Evolutionary conservation across 2,329 filamentous ascomycete species (phyloP).

Genomic region (Cladosporium sp.): DNA sequence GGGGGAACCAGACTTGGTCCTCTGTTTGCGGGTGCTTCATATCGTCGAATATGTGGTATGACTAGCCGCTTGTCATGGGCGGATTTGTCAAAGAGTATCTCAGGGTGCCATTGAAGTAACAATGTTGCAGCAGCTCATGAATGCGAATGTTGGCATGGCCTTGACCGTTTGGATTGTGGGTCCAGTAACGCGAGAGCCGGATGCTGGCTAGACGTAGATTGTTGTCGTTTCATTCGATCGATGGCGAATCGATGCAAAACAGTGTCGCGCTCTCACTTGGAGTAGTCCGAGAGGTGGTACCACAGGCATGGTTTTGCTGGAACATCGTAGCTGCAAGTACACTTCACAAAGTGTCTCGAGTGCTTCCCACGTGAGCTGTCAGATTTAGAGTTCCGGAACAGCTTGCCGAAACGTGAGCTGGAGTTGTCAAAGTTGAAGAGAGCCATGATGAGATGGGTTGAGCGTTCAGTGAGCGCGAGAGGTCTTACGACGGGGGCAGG

Average conservation of each 20-base stretch:
- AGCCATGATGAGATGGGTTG: neutral
- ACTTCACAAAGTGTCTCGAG: slow-evolving; percentile 16
- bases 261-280: neutral
- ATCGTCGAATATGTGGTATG: too few species aligned
- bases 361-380: slow-evolving; percentile 3
- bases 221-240: neutral
- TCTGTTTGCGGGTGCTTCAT: too few species aligned
- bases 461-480: neutral
- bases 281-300: slow-evolving; percentile 17
- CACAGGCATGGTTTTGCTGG: slow-evolving; percentile 19
- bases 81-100: too few species aligned
- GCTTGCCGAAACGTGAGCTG: neutral
- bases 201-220: too few species aligned
- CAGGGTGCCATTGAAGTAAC: too few species aligned
- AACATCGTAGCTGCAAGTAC: slow-evolving; percentile 16
- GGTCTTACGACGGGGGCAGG: neutral
- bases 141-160: too few species aligned
- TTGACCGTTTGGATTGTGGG: too few species aligned
- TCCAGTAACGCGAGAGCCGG: too few species aligned
- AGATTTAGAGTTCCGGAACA: slow-evolving; percentile 9
- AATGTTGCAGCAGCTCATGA: too few species aligned
- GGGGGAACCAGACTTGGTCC: too few species aligned
- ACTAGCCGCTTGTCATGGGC: too few species aligned
- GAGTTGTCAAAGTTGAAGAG: neutral
- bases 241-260: neutral